phyloP scores from a whole-genome alignment of 1,139 yeast genomes.

The Kurtzmaniella quercitrusa region DNA sequence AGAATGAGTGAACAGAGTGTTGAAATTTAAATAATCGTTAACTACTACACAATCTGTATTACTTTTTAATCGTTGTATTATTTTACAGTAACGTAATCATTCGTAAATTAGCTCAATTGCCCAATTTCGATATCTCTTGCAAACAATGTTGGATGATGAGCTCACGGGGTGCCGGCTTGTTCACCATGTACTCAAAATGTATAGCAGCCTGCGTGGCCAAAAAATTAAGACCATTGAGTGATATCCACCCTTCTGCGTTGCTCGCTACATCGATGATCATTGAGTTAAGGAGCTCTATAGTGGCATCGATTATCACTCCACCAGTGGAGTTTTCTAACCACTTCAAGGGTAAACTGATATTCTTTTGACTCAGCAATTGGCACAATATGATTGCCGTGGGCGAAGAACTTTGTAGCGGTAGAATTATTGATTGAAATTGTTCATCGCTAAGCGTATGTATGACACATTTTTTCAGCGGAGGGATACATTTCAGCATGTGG shows the following conservation, averaged over 20 bases:
- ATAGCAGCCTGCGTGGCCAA: conserved; percentile 12
- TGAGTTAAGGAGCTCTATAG: conserved; percentile 10
- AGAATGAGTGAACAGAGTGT: conserved; percentile 3
- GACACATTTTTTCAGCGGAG: conserved; percentile 8
- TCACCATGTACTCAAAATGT: conserved; percentile 15
- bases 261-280: neutral
- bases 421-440: conserved; percentile 6
- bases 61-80: neutral
- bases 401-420: conserved; percentile 8
- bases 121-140: neutral
- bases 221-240: conserved; percentile 14
- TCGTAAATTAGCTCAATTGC: neutral
- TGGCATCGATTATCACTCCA: conserved; percentile 14
- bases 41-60: neutral
- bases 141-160: conserved; percentile 8
- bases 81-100: neutral
- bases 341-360: conserved; percentile 4
- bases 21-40: neutral
- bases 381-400: conserved; percentile 12
- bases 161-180: conserved; percentile 14
- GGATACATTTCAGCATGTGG: conserved; percentile 7
- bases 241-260: conserved; percentile 12
- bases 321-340: conserved; percentile 16
- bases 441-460: conserved; percentile 8
- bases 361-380: neutral